These are phyloP conservation scores for Tolypocladium tundrense DNA, from an alignment of 2,329 filamentous ascomycete genomes.

Conservation along the genomic window DNA sequence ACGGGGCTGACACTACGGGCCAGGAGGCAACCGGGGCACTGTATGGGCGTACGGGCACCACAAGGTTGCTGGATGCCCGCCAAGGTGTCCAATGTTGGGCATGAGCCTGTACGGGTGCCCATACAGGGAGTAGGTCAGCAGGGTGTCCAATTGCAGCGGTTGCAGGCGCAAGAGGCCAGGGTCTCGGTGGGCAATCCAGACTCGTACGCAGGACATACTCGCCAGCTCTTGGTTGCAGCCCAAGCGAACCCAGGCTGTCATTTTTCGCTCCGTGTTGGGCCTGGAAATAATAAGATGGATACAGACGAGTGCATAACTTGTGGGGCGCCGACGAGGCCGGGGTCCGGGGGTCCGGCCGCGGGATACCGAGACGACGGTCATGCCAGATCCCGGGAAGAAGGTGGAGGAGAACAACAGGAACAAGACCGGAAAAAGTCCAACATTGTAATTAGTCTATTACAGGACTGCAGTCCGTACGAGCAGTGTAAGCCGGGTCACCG, in stretches of 20 bases:
- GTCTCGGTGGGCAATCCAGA: neutral
- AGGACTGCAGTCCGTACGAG: neutral
- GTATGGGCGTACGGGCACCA: neutral
- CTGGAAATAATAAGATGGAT: too few relatives aligned
- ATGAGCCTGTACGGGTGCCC: neutral
- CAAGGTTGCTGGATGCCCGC: neutral
- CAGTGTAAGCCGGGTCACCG: neutral
- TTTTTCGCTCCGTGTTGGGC: neutral
- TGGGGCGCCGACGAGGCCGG: neutral
- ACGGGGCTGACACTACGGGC: neutral
- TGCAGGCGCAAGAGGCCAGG: neutral
- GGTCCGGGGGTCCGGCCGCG: neutral
- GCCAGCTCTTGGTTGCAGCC: neutral
- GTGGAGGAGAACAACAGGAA: neutral
- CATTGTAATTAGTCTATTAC: neutral
- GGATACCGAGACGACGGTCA: neutral
- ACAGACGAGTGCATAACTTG: neutral
- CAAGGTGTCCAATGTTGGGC: neutral
- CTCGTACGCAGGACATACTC: neutral
- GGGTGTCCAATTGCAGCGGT: neutral
- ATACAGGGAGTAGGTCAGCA: neutral
- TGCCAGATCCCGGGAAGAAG: neutral
- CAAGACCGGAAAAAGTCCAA: neutral
- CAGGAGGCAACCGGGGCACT: too few relatives aligned
- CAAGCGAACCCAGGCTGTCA: neutral